Base-by-base conservation (phyloP, 106 monocot genomes). In the Acorus gramineus region DNA sequence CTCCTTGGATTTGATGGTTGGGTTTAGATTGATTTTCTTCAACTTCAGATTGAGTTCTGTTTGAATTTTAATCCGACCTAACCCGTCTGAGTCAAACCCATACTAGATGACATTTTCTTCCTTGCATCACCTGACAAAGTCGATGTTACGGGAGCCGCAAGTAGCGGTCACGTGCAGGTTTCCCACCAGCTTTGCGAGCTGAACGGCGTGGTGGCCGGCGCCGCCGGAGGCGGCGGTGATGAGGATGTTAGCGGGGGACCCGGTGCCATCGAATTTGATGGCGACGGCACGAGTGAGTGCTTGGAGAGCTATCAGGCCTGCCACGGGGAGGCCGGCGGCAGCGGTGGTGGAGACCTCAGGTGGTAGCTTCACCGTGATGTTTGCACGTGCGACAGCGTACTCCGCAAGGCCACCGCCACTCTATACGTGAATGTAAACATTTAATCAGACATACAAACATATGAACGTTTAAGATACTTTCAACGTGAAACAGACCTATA, bases 151-250 rank as follows among this genome's bases (percentile, higher is more conserved):
- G 47, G 56, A 63, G 4, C 82, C 75, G 14, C 82, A 82, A 2
- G 82, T 82, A 50, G 78, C 82, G 0, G 82, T 82, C 2, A 78
- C 70, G 53, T 78, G 71, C 59, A 60, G 54, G 42, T 64, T 64
- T 2, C 61, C 28, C 28, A 1, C 71, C 5, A 78, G 64, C 52
- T 78, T 78, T 2, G 82, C 77, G 8, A 82, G 78, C 63, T 82
- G 82, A 5, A 75, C 69, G 2, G 82, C 78, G 7, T 67, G 78
- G 7, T 55, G 75, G 4, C 83, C 83, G 0, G 79, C 75, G 4
- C 83, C 83, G 2, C 83, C 83, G 2, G 83, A 83, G 68, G 83
- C 72, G 6, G 83, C 83, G 2, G 83, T 79, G 58, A 79, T 78
- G 7, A 83, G 74, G 59, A 83, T 56, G n/a, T 72, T 83, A 10